Evolutionary conservation across 148 eudicot species (phyloP), one percentile per base, ranked within the genome.

Genomic region (Heliosperma pusillum): DNA sequence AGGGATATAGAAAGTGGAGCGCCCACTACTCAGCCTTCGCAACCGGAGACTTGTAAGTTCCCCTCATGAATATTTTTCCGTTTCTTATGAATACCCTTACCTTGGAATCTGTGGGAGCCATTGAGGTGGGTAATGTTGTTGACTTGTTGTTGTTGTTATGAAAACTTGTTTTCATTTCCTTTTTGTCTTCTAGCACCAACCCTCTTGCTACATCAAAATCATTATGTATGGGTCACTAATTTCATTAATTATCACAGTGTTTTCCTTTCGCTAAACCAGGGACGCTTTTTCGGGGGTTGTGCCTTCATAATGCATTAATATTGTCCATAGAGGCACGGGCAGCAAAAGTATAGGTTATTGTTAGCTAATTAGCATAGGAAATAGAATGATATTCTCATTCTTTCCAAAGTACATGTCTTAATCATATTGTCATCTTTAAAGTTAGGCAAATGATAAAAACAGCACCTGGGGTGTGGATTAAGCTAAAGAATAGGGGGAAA

Each of bases 1-100:
- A 88, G 97, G 76, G 97, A 91, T 64, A 89, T 91, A 58, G 96
- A 88, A 80, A 91, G 91, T 24, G 83, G 85, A 42, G 76, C 83
- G 8, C 82, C 92, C 42, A 29, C 75, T 73, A 75, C 90, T 75
- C 93, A 86, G 55, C 84, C 91, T 59, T 66, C 85, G 15, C 86
- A 86, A 77, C 76, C 89, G 2, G 83, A 80, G 60, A 68, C 70
- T 72, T 78, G 96, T 89, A 79, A 60, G 74, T 75, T 50, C 20
- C 33, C 16, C 57, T 40, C 52, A 6, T 60, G 33, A 60, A 21
- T 7, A 25, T 30, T 17, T 24, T 21, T 67, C 26, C 29, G 7
- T 1, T 42, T 1, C 22, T n/a, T n/a, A 7, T 29, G 69, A 27
- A 63, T 26, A 63, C 2, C n/a, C n/a, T n/a, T n/a, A n/a, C n/a